Evolutionary conservation across 2,329 filamentous ascomycete genomes (phyloP), one percentile per base, ranked within the genome.

Genomic region (Remersonia thermophila): DNA sequence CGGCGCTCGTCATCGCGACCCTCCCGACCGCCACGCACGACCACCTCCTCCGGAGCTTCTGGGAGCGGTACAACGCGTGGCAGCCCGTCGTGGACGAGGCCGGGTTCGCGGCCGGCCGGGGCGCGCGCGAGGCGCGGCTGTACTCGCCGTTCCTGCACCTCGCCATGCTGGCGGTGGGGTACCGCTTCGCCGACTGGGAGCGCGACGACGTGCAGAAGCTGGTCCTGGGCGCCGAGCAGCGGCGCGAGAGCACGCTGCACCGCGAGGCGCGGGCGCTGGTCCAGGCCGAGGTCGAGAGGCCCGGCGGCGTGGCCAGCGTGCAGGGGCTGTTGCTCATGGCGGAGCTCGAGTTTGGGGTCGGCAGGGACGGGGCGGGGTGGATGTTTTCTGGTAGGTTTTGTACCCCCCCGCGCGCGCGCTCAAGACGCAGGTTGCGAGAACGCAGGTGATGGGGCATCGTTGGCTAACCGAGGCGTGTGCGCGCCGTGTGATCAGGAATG

Each of bases 221-320:
- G 15, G 54, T 60, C 1, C 38, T 70, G 1, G 62, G 59, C 3
- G 58, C 56, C 26, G 9, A 23, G 5, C 20, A 23, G 5, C 20
- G 9, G 5, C 58, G 63, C 43, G 67, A 72, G 48, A 71, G 67
- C 45, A 66, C 63, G 0, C 52, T 73, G 14, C 68, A 72, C 40
- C 51, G 64, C 20, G 69, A 71, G 48, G 66, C 68, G 33, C 71
- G 70, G 47, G 61, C 64, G 32, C 66, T 72, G 65, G 52, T 71
- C 14, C 66, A 71, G 39, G 59, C 59, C 37, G 68, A 71, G 46
- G 52, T 73, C 26, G 68, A 72, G 47, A 52, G 62, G 4, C 65
- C 67, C 1, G 66, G 66, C 10, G 67, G 67, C 0, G 63, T 72
- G 20, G 62, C 69, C 4, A 66, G 62, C 15, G 65, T 72, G 2